phyloP scores from a whole-genome alignment of 495 filamentous ascomycete genomes.

The Neurospora sp. region DNA sequence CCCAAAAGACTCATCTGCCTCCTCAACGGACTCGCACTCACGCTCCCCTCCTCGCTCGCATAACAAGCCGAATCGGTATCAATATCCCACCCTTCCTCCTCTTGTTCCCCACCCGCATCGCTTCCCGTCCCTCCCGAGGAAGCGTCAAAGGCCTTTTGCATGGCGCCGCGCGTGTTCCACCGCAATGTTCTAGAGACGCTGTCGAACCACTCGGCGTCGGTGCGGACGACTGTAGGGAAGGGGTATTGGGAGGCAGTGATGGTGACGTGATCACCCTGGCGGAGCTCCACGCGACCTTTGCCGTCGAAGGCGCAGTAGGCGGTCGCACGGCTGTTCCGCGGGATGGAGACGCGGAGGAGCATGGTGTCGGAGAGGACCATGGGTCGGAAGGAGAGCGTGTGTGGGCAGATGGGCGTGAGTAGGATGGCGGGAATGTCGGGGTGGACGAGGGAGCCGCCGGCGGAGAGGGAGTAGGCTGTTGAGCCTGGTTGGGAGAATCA shows the following conservation, averaged over 20 bases:
- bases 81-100: conserved; percentile 65
- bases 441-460: conserved; percentile 90
- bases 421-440: conserved; percentile 96
- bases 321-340: conserved; percentile 71
- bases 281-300: conserved; percentile 85
- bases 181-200: conserved; percentile 80
- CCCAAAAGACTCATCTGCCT: conserved; percentile 56
- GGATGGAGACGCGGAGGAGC: conserved; percentile 78
- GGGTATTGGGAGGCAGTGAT: conserved; percentile 91
- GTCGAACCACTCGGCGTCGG: conserved; percentile 85
- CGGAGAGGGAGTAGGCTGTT: conserved; percentile 92
- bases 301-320: conserved; percentile 96
- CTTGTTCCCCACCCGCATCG: conserved; percentile 28
- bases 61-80: conserved; percentile 66
- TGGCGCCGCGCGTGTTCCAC: conserved; percentile 83
- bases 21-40: conserved; percentile 53
- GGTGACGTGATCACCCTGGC: conserved; percentile 86
- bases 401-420: conserved; percentile 93
- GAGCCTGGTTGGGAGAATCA: conserved; percentile 42
- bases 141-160: conserved; percentile 70
- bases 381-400: conserved; percentile 91
- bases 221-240: conserved; percentile 83
- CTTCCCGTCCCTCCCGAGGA: conserved; percentile 16
- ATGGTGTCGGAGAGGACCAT: conserved; percentile 98
- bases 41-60: conserved; percentile 52